Evolutionary conservation across 2,329 filamentous ascomycete genomes (phyloP).

Genomic region (Diplodia sapinea): DNA sequence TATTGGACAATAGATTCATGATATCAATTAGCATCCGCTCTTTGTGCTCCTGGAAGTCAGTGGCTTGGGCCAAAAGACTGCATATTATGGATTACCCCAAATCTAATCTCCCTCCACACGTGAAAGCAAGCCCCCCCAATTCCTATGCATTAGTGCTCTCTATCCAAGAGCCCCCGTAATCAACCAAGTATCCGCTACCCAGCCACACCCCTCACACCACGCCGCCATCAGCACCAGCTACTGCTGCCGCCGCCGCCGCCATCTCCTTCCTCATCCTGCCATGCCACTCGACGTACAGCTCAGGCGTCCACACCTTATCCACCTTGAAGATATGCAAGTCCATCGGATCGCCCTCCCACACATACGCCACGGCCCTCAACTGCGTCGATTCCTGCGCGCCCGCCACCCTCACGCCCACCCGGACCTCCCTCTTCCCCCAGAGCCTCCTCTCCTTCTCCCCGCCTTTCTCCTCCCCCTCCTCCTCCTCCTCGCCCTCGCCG

Average conservation of each 20-base stretch:
- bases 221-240: not conserved
- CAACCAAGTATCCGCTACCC: not conserved
- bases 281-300: slow-evolving; percentile 17
- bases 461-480: no score
- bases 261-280: not conserved
- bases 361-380: not conserved
- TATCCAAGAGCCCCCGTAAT: not conserved
- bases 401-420: not conserved
- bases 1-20: not conserved
- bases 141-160: not conserved
- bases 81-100: not conserved
- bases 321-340: slow-evolving; percentile 17
- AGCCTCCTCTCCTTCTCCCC: not conserved
- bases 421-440: slow-evolving; percentile 8
- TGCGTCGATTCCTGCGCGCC: not conserved
- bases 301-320: slow-evolving; percentile 14
- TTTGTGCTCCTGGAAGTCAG: not conserved
- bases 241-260: not conserved
- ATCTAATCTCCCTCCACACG: not conserved
- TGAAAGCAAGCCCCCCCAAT: not conserved
- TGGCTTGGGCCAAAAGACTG: not conserved
- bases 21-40: no score
- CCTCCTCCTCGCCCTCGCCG: not conserved
- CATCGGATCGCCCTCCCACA: slow-evolving; percentile 7
- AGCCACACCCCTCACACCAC: not conserved